phyloP scores from a whole-genome alignment of 192 early-diverging fungal genomes.

The Tieghemiomyces parasiticus region DNA sequence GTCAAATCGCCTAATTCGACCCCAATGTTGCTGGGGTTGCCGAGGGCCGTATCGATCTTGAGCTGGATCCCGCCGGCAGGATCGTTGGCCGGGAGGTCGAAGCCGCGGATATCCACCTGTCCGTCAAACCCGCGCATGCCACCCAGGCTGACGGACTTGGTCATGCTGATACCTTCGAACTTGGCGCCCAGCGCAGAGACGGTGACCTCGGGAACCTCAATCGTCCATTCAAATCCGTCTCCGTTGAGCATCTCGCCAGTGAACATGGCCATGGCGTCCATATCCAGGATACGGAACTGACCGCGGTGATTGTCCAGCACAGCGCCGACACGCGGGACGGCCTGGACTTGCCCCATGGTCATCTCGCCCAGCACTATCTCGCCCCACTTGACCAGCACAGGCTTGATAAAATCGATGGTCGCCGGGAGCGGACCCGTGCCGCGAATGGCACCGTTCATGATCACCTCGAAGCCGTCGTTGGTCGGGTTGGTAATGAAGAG shows the following conservation, averaged over 20 bases:
- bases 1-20: conserved; percentile 17
- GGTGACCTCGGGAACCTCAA: conserved; percentile 24
- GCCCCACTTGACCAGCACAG: conserved; percentile 22
- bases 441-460: conserved; percentile 27
- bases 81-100: conserved; percentile 35
- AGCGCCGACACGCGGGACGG: conserved; percentile 31
- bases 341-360: conserved; percentile 24
- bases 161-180: conserved; percentile 29
- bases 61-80: conserved; percentile 20
- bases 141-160: conserved; percentile 28
- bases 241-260: conserved; percentile 31
- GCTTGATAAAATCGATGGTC: conserved; percentile 25
- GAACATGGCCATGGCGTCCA: conserved; percentile 27
- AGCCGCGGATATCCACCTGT: conserved; percentile 22
- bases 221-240: conserved; percentile 31
- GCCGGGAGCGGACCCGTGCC: conserved; percentile 34
- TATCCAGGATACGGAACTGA: conserved; percentile 23
- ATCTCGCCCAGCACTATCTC: conserved; percentile 27
- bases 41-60: conserved; percentile 13
- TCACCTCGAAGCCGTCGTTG: conserved; percentile 23
- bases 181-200: conserved; percentile 36
- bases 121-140: conserved; percentile 29
- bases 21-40: conserved; percentile 22
- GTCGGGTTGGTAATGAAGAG: conserved; percentile 22
- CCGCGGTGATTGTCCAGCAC: conserved; percentile 21